Conservation (phyloP, 371 early-diverging fungal species). For the Gilbertella persicaria region DNA sequence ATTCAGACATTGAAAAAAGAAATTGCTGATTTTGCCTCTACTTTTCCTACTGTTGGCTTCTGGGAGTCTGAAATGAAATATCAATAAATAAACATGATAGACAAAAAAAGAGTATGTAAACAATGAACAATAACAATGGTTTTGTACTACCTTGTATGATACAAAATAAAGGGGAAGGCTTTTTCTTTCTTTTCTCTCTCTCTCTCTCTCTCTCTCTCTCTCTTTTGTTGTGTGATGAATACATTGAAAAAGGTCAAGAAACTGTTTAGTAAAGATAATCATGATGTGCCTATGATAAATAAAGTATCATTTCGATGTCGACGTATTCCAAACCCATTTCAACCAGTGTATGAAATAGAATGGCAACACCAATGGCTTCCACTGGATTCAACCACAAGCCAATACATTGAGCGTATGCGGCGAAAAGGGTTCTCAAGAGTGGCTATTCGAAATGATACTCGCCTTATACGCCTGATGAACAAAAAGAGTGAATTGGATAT, state of each 20-base stretch:
- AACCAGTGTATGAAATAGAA: slow-evolving; percentile 2
- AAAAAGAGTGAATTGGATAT: slow-evolving; percentile 1
- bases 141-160: too few species aligned
- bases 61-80: slow-evolving; percentile 30
- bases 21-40: slow-evolving; percentile 86
- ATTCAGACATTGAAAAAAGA: slow-evolving; percentile 79
- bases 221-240: too few species aligned
- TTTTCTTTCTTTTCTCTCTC: too few species aligned
- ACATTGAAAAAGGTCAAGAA: too few species aligned
- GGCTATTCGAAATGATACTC: slow-evolving; percentile 1
- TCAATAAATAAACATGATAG: slow-evolving; percentile 6
- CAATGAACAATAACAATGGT: too few species aligned
- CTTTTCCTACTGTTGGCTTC: slow-evolving; percentile 90
- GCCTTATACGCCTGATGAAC: background rate
- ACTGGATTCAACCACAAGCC: background rate
- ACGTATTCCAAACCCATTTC: background rate
- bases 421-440: slow-evolving; percentile 2
- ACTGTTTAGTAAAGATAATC: too few species aligned
- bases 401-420: slow-evolving; percentile 5
- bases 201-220: too few species aligned
- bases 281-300: too few species aligned
- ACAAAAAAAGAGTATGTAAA: too few species aligned
- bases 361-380: slow-evolving; percentile 9
- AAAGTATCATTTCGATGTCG: background rate
- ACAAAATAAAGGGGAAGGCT: too few species aligned